Evolutionary conservation across 2,329 filamentous ascomycete species (phyloP).

Genomic region (Aspergillus terreus): DNA sequence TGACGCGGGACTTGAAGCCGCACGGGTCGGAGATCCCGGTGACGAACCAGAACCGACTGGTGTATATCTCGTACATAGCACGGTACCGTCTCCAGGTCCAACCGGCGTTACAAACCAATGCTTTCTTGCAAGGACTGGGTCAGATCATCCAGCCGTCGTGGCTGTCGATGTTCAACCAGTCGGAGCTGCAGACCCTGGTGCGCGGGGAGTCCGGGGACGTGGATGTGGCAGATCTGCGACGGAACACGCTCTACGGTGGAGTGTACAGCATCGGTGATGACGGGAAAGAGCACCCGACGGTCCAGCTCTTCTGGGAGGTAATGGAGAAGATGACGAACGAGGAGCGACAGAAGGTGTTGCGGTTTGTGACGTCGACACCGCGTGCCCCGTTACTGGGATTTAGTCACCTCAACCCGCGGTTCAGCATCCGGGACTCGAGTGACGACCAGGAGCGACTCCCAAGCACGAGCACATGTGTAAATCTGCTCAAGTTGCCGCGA

Average conservation of each 20-base stretch:
- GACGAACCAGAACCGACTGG: constrained; percentile 84
- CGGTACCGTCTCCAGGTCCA: constrained; percentile 81
- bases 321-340: constrained; percentile 71
- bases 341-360: constrained; percentile 80
- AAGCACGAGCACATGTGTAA: constrained; percentile 94
- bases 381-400: constrained; percentile 88
- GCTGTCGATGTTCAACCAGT: constrained; percentile 98
- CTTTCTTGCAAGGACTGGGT: constrained; percentile 81
- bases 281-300: constrained; percentile 75
- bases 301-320: constrained; percentile 88
- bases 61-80: constrained; percentile 93
- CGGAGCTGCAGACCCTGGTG: constrained; percentile 87
- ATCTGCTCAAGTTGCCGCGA: constrained; percentile 84
- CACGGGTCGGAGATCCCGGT: constrained; percentile 74
- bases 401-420: constrained; percentile 74
- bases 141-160: constrained; percentile 87
- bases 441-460: constrained; percentile 73
- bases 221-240: constrained; percentile 78
- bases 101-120: constrained; percentile 73
- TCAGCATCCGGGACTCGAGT: constrained; percentile 84
- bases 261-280: constrained; percentile 90
- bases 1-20: constrained; percentile 71
- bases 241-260: constrained; percentile 82
- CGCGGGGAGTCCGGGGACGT: constrained; percentile 84
- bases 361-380: constrained; percentile 93